Evolutionary conservation across 1,139 yeast genomes (phyloP), one percentile per base, ranked within the genome.

Genomic region (Protomyces pachydermus): DNA sequence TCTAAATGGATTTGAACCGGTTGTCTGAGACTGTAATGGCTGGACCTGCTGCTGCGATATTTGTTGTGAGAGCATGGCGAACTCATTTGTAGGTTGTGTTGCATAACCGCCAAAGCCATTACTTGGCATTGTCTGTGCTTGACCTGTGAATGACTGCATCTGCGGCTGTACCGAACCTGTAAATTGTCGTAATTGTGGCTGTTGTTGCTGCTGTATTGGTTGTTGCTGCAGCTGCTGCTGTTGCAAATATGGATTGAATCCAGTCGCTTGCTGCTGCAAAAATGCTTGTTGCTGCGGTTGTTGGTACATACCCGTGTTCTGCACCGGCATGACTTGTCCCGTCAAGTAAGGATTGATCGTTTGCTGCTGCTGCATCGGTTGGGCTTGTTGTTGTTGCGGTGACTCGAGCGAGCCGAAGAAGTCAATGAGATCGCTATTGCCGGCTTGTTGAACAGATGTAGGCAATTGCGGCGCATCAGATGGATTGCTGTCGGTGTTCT

Each of bases 61-160:
- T 5, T 37, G 34, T 28, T 28, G 32, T 25, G 50, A 8, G 48
- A 60, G 55, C 3, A 58, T 37, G 18, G 60, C 35, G 38, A 48
- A 56, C 18, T 53, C 45, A 16, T 56, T 39, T 42, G 39, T 66
- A 6, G 35, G 48, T 70, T 23, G 70, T 10, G 14, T 16, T 10
- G 69, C 74, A 5, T 78, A 77, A 10, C 87, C 87, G 16, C 87
- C 83, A 68, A 75, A 77, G 56, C 67, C 66, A n/a, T 50, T 55
- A 32, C 18, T 56, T 18, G 63, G 64, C 51, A 38, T 9, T n/a
- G 51, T 20, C 23, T 18, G 42, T 12, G 20, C 34, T 38, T 39
- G 37, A 62, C 65, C 68, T 70, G 61, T 61, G 12, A 65, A 60
- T 37, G 60, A 66, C 45, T 65, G 69, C 56, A 9, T 28, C 55